Evolutionary conservation across 176 grass and related monocot genomes (phyloP).

Genomic region (Eremochloa ophiuroides): DNA sequence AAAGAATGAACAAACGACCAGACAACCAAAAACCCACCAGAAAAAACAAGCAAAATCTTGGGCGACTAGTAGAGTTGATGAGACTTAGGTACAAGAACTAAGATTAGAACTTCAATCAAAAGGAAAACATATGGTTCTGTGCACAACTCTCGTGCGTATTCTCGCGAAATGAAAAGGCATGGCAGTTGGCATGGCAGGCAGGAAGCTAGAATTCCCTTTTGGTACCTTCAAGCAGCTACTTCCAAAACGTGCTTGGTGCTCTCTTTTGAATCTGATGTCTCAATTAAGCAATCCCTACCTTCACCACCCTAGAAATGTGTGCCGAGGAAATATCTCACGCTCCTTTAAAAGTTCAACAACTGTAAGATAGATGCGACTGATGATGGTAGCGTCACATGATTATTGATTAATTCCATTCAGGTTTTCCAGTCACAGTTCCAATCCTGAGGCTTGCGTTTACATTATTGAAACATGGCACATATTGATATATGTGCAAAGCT

Average conservation of each 20-base stretch:
- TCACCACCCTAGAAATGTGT: constrained; percentile 17
- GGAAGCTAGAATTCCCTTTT: constrained; percentile 31
- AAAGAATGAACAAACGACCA: background rate
- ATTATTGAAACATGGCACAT: constrained; percentile 18
- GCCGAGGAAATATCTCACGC: background rate
- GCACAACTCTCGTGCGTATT: background rate
- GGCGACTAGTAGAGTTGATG: no score
- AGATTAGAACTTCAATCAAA: background rate
- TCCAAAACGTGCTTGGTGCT: constrained; percentile 21
- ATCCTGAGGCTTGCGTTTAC: background rate
- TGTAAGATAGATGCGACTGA: constrained; percentile 13
- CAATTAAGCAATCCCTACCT: constrained; percentile 12
- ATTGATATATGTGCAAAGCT: background rate
- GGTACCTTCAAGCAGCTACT: constrained; percentile 27
- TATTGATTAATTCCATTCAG: constrained; percentile 8
- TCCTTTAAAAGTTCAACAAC: background rate
- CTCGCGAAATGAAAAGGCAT: background rate
- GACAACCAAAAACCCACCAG: background rate
- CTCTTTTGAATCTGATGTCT: constrained; percentile 24
- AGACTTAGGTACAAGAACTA: background rate
- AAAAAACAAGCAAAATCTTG: background rate
- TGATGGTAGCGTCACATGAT: constrained; percentile 10
- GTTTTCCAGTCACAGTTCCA: constrained; percentile 14
- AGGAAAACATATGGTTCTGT: background rate
- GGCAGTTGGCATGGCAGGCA: background rate